Evolutionary conservation across 176 grass and related monocot species (phyloP).

Genomic region (Phragmites australis): DNA sequence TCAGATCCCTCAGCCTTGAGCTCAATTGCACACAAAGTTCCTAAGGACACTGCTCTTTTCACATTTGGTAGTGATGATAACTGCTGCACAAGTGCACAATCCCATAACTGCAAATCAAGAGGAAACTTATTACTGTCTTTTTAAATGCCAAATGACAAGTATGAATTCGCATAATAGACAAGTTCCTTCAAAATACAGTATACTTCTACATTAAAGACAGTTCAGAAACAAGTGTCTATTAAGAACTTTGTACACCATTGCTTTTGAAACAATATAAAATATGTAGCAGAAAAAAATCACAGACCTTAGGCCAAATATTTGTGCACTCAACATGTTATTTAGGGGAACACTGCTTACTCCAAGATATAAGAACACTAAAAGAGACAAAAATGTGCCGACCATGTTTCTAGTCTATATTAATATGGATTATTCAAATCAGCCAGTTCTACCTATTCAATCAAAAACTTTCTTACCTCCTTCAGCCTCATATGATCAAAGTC

Average conservation of each 20-base stretch:
- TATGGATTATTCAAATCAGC: neutral
- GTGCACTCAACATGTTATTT: conserved; percentile 14
- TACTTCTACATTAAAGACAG: conserved; percentile 4
- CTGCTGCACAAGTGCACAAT: conserved; percentile 57
- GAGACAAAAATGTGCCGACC: neutral
- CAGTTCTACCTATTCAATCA: neutral
- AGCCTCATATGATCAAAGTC: conserved; percentile 56
- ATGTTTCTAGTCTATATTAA: neutral
- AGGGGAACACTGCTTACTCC: too few relatives aligned
- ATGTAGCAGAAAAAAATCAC: neutral
- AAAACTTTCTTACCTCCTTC: conserved; percentile 67
- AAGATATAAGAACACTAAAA: conserved; percentile 10
- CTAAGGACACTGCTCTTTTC: conserved; percentile 71
- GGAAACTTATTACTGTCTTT: neutral
- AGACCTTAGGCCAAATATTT: neutral
- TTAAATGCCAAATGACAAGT: conserved; percentile 4
- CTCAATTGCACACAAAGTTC: conserved; percentile 82
- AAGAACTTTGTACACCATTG: neutral
- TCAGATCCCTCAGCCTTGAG: conserved; percentile 77
- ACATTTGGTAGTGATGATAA: conserved; percentile 68
- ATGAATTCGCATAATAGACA: neutral
- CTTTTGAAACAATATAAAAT: neutral
- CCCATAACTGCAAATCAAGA: conserved; percentile 75
- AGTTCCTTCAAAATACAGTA: neutral
- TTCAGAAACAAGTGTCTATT: neutral